A percentile compares a stretch with the other conserved stretches of the same genome.
Conservation (phyloP, 1,139 yeast species). For the Blastobotrys indianensis region DNA sequence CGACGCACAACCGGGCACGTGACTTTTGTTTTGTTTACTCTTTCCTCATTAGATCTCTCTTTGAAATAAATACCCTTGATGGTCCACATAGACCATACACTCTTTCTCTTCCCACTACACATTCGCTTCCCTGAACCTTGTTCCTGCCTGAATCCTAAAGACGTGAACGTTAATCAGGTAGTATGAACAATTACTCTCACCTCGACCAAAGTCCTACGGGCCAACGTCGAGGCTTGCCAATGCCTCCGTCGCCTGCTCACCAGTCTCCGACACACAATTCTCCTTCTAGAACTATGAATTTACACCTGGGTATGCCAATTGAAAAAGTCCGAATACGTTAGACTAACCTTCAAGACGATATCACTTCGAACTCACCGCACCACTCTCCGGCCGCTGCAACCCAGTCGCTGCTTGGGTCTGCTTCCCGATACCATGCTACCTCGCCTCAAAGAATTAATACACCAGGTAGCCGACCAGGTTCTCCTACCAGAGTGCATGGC, state of each 20-base stretch:
- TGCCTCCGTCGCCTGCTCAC: constrained; percentile 14
- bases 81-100: too few relatives aligned
- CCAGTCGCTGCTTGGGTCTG: constrained; percentile 14
- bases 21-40: constrained; percentile 3
- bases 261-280: constrained; percentile 7
- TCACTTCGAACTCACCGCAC: neutral
- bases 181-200: too few relatives aligned
- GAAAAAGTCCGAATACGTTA: neutral
- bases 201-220: neutral
- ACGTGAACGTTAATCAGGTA: too few relatives aligned
- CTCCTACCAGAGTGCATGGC: constrained; percentile 18
- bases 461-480: constrained; percentile 8
- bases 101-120: too few relatives aligned
- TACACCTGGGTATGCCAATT: constrained; percentile 10
- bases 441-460: constrained; percentile 8
- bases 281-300: constrained; percentile 6
- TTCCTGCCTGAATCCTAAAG: too few relatives aligned
- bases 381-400: neutral
- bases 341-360: constrained; percentile 3
- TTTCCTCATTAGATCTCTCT: neutral
- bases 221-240: constrained; percentile 12
- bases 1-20: neutral
- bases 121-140: too few relatives aligned
- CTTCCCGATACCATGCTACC: constrained; percentile 18
- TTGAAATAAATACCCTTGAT: too few relatives aligned